phyloP scores from a whole-genome alignment of 768 basidiomycete species.

The Paxillus ammoniavirescens region DNA sequence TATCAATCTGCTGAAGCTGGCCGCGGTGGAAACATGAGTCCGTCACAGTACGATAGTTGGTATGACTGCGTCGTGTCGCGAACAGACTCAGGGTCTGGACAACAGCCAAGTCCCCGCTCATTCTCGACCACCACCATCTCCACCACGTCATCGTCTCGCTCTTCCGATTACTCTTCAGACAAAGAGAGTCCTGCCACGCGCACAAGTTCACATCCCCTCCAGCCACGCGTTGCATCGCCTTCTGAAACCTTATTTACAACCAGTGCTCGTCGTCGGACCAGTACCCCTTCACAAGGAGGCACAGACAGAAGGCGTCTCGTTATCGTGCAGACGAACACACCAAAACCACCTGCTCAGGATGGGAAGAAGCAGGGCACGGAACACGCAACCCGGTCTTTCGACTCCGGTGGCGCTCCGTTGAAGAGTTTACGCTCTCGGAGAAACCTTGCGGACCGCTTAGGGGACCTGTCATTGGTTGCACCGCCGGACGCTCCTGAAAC shows the following conservation, averaged over 20 bases:
- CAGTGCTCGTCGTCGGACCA: constrained; percentile 43
- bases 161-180: constrained; percentile 53
- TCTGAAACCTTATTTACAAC: constrained; percentile 26
- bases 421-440: constrained; percentile 38
- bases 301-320: constrained; percentile 65
- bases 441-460: constrained; percentile 35
- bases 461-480: constrained; percentile 63
- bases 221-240: constrained; percentile 24
- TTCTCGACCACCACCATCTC: constrained; percentile 8
- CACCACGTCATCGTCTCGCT: constrained; percentile 37
- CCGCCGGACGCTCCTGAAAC: constrained; percentile 63
- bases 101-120: constrained; percentile 6
- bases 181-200: constrained; percentile 16
- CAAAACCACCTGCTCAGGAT: constrained; percentile 21
- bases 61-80: constrained; percentile 21
- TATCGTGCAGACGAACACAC: constrained; percentile 58
- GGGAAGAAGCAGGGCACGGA: constrained; percentile 22
- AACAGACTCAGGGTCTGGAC: constrained; percentile 10
- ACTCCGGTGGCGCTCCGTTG: constrained; percentile 28
- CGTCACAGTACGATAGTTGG: constrained; percentile 16
- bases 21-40: constrained; percentile 22
- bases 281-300: constrained; percentile 56
- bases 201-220: constrained; percentile 15
- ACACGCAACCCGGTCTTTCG: constrained; percentile 15
- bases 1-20: constrained; percentile 55